Conservation (phyloP, 2,329 filamentous ascomycete genomes). For the Hypoxylon sp. region DNA sequence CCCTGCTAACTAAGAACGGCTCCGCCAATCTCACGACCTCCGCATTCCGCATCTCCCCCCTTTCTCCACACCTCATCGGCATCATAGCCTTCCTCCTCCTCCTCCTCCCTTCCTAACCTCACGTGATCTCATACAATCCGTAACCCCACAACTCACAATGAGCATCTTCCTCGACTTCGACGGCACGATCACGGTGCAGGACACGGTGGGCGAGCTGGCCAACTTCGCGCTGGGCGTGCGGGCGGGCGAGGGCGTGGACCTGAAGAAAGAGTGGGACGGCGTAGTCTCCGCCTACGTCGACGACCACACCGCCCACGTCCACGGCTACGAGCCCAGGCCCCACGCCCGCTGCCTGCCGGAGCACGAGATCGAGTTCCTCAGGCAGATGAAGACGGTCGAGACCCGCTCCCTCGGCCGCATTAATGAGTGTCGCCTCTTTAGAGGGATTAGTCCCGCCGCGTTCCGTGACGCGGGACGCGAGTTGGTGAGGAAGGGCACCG, state of each 20-base stretch:
- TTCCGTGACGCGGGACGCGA: constrained; percentile 59
- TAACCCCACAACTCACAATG: constrained; percentile 50
- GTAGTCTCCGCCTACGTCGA: constrained; percentile 63
- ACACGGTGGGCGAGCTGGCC: constrained; percentile 67
- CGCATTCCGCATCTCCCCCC: constrained; percentile 9
- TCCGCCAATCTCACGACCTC: constrained; percentile 25
- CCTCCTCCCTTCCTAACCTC: not conserved
- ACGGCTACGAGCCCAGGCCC: constrained; percentile 54
- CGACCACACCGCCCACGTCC: constrained; percentile 59
- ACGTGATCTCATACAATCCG: not conserved
- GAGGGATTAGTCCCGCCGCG: constrained; percentile 53
- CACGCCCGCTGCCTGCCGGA: constrained; percentile 54
- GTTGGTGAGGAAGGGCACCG: constrained; percentile 54
- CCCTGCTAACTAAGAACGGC: not conserved
- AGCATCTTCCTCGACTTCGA: constrained; percentile 71
- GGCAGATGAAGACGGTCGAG: constrained; percentile 62
- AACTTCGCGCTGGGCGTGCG: constrained; percentile 58
- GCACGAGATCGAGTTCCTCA: constrained; percentile 62
- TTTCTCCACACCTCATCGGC: constrained; percentile 10
- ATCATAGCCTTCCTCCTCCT: too few relatives aligned
- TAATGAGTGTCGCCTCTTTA: constrained; percentile 62
- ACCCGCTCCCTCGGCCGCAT: constrained; percentile 62
- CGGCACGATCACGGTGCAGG: constrained; percentile 69
- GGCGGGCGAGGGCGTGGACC: constrained; percentile 50
- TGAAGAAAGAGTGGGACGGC: constrained; percentile 60